Percentiles rank a stretch among this genome's conserved stretches.
phyloP scores from a whole-genome alignment of 2,329 filamentous ascomycete species.

The Trichoderma brevicompactum region DNA sequence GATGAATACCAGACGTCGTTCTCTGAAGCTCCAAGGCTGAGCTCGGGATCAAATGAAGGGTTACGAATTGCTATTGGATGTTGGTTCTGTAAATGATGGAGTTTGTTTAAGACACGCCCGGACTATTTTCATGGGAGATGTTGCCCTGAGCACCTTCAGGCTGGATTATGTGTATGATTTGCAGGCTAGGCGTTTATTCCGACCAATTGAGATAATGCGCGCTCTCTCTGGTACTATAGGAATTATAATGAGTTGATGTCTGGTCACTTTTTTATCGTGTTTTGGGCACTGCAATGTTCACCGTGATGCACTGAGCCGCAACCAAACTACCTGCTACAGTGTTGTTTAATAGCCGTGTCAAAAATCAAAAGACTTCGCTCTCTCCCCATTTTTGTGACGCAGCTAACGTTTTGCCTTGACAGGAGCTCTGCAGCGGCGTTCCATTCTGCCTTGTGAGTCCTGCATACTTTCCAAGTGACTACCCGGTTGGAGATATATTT shows the following conservation, averaged over 20 bases:
- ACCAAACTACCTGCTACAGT: too few species aligned
- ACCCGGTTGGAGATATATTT: not conserved
- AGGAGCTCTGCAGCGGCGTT: not conserved
- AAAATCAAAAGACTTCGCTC: not conserved
- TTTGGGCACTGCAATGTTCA: not conserved
- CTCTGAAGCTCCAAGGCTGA: slow-evolving; percentile 6
- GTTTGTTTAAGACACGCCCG: slow-evolving; percentile 41
- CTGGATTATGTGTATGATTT: slow-evolving; percentile 48
- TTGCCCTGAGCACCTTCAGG: slow-evolving; percentile 9
- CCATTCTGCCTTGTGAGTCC: too few species aligned
- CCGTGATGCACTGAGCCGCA: not conserved
- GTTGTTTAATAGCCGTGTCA: not conserved
- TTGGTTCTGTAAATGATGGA: slow-evolving; percentile 44
- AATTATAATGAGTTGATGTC: slow-evolving; percentile 10
- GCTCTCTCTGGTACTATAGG: slow-evolving; percentile 13
- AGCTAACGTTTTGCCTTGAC: not conserved
- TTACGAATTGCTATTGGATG: slow-evolving; percentile 33
- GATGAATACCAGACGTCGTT: slow-evolving; percentile 19
- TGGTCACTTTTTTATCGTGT: slow-evolving; percentile 3
- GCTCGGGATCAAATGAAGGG: slow-evolving; percentile 14
- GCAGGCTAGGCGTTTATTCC: slow-evolving; percentile 51
- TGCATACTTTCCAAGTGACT: not conserved
- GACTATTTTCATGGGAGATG: slow-evolving; percentile 39
- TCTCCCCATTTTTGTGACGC: not conserved
- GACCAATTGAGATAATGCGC: slow-evolving; percentile 48